A percentile compares a stretch with the other conserved stretches of the same genome.
These are phyloP conservation scores for Irpex sp. DNA, from an alignment of 1,284 basidiomycete genomes.

Conservation along the genomic window DNA sequence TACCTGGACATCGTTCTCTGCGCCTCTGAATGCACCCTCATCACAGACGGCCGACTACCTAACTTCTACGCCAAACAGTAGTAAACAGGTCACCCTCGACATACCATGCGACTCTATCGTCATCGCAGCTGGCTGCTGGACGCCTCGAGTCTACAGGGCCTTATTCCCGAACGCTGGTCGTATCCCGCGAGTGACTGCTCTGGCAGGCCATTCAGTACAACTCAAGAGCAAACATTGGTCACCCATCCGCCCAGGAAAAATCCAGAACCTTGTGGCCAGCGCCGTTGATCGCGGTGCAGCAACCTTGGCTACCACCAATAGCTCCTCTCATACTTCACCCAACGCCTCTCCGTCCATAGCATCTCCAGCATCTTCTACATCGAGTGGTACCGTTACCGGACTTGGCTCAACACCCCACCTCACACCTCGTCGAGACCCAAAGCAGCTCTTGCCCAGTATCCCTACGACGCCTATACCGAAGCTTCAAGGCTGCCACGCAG, in stretches of 20 bases:
- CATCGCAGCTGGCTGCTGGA: conserved; percentile 61
- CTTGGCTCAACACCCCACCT: neutral
- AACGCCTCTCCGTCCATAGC: neutral
- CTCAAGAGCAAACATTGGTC: conserved; percentile 26
- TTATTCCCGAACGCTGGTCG: conserved; percentile 38
- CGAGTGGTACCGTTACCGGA: neutral
- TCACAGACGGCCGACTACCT: neutral
- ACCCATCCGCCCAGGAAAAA: conserved; percentile 4
- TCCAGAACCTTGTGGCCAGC: neutral
- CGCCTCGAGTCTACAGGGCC: conserved; percentile 42
- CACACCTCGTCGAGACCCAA: neutral
- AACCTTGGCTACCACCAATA: neutral
- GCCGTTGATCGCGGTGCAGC: neutral
- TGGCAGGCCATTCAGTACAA: conserved; percentile 28
- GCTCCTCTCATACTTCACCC: neutral
- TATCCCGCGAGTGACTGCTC: conserved; percentile 25
- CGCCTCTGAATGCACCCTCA: neutral
- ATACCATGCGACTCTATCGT: conserved; percentile 41
- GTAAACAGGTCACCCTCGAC: conserved; percentile 14
- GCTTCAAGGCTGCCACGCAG: conserved; percentile 23
- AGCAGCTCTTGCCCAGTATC: neutral
- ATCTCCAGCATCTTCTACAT: neutral
- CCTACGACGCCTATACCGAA: neutral
- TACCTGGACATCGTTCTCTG: neutral
- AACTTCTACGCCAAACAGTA: neutral